Evolutionary conservation across 2,329 filamentous ascomycete genomes (phyloP).

Genomic region (Fusarium equiseti): DNA sequence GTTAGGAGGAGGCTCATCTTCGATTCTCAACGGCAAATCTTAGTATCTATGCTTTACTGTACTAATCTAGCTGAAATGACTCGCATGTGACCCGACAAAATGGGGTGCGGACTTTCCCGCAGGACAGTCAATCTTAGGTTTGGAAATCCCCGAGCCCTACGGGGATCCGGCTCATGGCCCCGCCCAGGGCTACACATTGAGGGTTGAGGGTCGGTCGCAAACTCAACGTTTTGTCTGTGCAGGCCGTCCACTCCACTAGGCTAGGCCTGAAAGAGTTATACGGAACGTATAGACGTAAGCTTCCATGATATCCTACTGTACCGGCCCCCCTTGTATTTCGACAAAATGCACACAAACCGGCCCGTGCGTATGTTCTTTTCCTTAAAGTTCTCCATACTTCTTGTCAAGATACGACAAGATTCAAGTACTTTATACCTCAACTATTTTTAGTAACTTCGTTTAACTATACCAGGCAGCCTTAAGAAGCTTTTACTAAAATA

Average conservation of each 20-base stretch:
- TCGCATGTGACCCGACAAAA: too few species aligned
- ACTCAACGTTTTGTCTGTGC: background rate
- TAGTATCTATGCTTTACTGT: too few species aligned
- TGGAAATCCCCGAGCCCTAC: background rate
- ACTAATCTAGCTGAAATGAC: too few species aligned
- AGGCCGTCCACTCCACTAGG: background rate
- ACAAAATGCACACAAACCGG: background rate
- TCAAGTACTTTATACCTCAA: background rate
- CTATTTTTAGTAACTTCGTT: background rate
- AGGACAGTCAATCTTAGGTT: background rate
- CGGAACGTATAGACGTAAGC: background rate
- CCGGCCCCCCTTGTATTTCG: background rate
- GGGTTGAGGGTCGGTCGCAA: background rate
- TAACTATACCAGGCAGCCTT: background rate
- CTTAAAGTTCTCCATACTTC: background rate
- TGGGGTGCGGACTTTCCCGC: background rate
- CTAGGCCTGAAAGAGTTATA: too few species aligned
- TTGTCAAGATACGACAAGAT: background rate
- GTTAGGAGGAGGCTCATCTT: too few species aligned
- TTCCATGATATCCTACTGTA: background rate
- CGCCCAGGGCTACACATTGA: background rate
- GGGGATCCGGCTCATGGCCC: background rate
- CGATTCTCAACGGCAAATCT: too few species aligned
- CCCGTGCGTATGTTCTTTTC: background rate
- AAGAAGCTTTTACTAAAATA: too few species aligned